A percentile compares a stretch with the other conserved stretches of the same genome.
Evolutionary conservation across 2,329 filamentous ascomycete species (phyloP).

Genomic region (Aureobasidium sp.): DNA sequence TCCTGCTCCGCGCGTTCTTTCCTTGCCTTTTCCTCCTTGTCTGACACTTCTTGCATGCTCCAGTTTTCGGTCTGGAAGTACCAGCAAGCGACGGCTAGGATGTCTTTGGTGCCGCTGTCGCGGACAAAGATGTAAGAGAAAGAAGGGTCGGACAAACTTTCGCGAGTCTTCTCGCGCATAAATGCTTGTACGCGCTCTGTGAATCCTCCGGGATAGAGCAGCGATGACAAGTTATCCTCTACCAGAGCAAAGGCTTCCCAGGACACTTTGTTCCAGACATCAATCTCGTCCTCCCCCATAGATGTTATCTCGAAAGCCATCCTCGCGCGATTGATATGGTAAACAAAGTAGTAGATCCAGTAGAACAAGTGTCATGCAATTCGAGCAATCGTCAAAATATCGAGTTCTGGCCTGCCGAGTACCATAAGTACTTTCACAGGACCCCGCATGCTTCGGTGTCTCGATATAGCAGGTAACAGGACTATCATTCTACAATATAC

Average conservation of each 20-base stretch:
- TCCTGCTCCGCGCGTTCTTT: constrained; percentile 11
- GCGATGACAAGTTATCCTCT: constrained; percentile 15
- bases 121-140: constrained; percentile 15
- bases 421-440: background rate
- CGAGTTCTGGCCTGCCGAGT: background rate
- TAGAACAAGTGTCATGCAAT: background rate
- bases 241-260: constrained; percentile 15
- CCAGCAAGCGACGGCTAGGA: constrained; percentile 18
- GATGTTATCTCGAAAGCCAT: constrained; percentile 13
- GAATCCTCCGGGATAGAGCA: constrained; percentile 17
- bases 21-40: constrained; percentile 9
- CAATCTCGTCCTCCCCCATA: constrained; percentile 13
- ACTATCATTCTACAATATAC: no score
- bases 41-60: constrained; percentile 11
- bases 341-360: background rate
- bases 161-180: background rate
- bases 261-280: constrained; percentile 15
- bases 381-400: background rate
- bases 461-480: background rate
- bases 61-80: background rate
- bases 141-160: background rate
- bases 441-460: background rate
- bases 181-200: constrained; percentile 8
- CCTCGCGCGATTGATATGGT: background rate
- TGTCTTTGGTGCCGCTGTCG: constrained; percentile 12